Percentiles rank a stretch among this genome's conserved stretches.
Conservation (phyloP, 164 flowering plant genomes). For the Liquidambar formosana region DNA sequence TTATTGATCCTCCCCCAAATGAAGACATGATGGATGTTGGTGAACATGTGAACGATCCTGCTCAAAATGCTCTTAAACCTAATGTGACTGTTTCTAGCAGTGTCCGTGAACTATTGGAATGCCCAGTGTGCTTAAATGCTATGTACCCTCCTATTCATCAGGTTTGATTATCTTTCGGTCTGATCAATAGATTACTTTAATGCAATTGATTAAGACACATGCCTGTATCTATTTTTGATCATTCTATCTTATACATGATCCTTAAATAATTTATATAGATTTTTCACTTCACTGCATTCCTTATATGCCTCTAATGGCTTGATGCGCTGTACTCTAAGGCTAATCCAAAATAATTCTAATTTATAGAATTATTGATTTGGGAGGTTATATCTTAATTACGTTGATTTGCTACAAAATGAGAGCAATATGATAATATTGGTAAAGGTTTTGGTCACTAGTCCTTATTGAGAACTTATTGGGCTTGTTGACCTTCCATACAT, state of each 20-base stretch:
- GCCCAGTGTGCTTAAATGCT: constrained; percentile 94
- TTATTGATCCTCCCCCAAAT: constrained; percentile 56
- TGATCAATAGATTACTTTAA: neutral
- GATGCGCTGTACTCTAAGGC: too few species aligned
- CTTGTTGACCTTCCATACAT: too few species aligned
- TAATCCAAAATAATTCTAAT: too few species aligned
- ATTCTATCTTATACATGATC: neutral
- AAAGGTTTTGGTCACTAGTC: too few species aligned
- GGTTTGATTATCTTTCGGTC: constrained; percentile 41
- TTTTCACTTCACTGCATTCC: too few species aligned
- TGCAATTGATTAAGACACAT: neutral
- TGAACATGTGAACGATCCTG: constrained; percentile 55
- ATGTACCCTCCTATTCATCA: constrained; percentile 98
- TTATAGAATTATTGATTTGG: too few species aligned
- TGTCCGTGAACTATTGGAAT: constrained; percentile 84
- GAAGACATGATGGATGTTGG: constrained; percentile 51
- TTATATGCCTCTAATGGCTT: too few species aligned
- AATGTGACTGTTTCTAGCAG: constrained; percentile 60
- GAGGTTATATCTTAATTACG: too few species aligned
- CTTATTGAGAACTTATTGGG: too few species aligned
- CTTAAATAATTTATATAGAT: too few species aligned
- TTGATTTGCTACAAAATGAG: too few species aligned
- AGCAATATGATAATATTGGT: too few species aligned
- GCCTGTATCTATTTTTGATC: neutral
- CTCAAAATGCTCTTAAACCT: constrained; percentile 52